Percentiles rank a stretch among this genome's conserved stretches.
phyloP scores from a whole-genome alignment of 1,284 basidiomycete genomes.

The Boletus semigastroideus region DNA sequence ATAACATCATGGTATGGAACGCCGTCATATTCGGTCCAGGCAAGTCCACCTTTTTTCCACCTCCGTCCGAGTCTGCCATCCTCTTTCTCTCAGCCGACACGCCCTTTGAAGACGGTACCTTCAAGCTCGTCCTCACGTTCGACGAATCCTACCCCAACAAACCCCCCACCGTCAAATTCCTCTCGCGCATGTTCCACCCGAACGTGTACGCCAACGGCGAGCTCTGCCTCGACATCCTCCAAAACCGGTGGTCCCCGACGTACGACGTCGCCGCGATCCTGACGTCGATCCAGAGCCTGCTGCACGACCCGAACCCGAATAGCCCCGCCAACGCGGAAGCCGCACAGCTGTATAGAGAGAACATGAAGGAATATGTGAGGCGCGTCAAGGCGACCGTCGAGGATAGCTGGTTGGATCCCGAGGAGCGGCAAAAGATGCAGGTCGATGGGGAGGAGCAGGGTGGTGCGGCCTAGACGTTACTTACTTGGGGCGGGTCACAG shows the following conservation, averaged over 20 bases:
- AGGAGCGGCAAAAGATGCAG: slow-evolving; percentile 55
- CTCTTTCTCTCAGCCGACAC: too few species aligned
- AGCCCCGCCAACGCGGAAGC: slow-evolving; percentile 98
- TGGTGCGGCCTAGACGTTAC: too few species aligned
- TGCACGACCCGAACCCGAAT: slow-evolving; percentile 98
- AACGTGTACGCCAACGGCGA: slow-evolving; percentile 99
- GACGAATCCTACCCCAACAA: slow-evolving; percentile 99
- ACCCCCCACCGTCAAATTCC: slow-evolving; percentile 95
- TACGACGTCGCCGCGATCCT: slow-evolving; percentile 99
- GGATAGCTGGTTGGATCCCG: slow-evolving; percentile 87
- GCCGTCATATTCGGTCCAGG: slow-evolving; percentile 99
- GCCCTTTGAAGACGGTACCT: slow-evolving; percentile 98
- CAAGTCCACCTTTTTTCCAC: slow-evolving; percentile 34
- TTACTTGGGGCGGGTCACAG: too few species aligned
- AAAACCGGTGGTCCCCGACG: slow-evolving; percentile 97
- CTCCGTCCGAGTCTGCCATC: too few species aligned
- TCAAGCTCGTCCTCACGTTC: slow-evolving; percentile 93
- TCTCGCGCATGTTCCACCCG: slow-evolving; percentile 98
- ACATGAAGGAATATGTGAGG: slow-evolving; percentile 97
- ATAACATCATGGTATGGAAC: slow-evolving; percentile 99
- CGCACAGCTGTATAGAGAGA: slow-evolving; percentile 93
- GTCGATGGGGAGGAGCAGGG: slow-evolving; percentile 24
- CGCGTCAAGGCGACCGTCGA: slow-evolving; percentile 91
- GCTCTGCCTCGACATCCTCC: slow-evolving; percentile 95
- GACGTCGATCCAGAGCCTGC: slow-evolving; percentile 91